Conservation (phyloP, 305 asterid species). For the Fraxinus ornus region DNA sequence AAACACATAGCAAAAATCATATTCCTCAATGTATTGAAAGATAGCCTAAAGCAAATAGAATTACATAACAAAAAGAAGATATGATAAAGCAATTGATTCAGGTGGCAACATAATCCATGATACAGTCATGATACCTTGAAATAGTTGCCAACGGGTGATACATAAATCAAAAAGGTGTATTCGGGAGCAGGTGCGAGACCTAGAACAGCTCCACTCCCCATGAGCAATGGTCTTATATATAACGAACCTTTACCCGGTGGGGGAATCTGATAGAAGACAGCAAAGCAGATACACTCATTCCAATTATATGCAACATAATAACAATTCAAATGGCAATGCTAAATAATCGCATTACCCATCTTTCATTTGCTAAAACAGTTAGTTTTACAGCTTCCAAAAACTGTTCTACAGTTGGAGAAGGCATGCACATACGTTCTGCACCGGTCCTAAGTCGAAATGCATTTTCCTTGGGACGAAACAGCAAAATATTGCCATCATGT, state of each 20-base stretch:
- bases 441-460: conserved; percentile 70
- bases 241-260: conserved; percentile 94
- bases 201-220: no score
- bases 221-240: no score
- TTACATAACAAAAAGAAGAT: background rate
- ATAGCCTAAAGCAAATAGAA: background rate
- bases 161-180: no score
- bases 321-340: background rate
- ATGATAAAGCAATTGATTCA: background rate
- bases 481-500: conserved; percentile 70
- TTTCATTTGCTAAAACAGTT: conserved; percentile 82
- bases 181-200: no score
- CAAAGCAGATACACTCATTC: background rate
- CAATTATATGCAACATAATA: background rate
- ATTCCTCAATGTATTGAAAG: background rate
- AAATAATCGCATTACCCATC: conserved; percentile 67
- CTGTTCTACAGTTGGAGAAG: conserved; percentile 84
- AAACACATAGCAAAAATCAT: background rate
- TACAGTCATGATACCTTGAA: conserved; percentile 61
- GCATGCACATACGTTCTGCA: conserved; percentile 98
- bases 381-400: conserved; percentile 82
- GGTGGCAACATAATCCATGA: conserved; percentile 1
- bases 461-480: conserved; percentile 91
- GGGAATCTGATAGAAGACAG: conserved; percentile 63
- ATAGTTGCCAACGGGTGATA: conserved; percentile 95